Evolutionary conservation across 108 stramenopile species (phyloP).

Genomic region (Cyclotella choctawhatcheeana): DNA sequence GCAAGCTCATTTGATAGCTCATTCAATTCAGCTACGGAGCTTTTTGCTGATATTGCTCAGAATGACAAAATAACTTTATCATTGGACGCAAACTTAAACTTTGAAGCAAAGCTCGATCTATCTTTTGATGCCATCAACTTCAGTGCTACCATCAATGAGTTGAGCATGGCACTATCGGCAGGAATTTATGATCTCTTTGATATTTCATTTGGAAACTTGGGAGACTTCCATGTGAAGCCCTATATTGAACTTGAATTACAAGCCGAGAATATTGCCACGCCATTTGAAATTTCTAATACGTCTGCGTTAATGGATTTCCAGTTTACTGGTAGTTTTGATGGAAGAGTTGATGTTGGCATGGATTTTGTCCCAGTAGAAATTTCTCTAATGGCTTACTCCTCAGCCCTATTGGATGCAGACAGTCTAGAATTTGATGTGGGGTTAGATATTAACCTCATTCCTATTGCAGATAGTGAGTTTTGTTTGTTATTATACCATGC

Average conservation of each 20-base stretch:
- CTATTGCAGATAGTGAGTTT: neutral
- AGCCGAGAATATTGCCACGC: slow-evolving; percentile 8
- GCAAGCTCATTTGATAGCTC: neutral
- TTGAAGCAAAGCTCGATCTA: neutral
- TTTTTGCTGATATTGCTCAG: neutral
- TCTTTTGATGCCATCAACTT: neutral
- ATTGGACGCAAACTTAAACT: neutral
- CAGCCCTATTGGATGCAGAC: neutral
- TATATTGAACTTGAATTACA: neutral
- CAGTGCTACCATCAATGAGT: neutral
- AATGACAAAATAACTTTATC: neutral
- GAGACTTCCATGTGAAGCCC: neutral
- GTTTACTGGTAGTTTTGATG: neutral
- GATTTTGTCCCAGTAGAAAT: slow-evolving; percentile 11
- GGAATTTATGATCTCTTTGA: neutral
- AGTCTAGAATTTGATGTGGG: neutral
- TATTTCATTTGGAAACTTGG: neutral
- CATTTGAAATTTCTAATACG: neutral
- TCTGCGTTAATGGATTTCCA: neutral
- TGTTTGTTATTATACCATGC: too few species aligned
- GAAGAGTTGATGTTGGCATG: neutral
- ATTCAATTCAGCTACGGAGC: neutral
- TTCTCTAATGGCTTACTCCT: neutral
- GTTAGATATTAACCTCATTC: neutral
- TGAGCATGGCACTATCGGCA: neutral